Conservation (phyloP, 2,329 filamentous ascomycete genomes). For the Metarhizium anisopliae region DNA sequence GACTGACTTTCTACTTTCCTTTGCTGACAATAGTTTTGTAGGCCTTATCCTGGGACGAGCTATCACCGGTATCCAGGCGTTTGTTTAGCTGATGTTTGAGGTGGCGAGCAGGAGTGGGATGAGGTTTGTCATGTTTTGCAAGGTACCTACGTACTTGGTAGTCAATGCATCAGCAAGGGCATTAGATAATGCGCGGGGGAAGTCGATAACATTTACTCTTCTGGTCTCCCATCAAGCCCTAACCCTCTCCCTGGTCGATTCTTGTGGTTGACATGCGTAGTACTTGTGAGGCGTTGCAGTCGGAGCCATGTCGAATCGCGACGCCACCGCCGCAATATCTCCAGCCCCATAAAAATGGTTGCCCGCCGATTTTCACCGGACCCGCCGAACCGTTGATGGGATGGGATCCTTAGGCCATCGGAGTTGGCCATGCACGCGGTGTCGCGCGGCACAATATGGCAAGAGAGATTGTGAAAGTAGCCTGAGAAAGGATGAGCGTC, state of each 20-base stretch:
- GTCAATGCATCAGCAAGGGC: neutral
- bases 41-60: conserved; percentile 60
- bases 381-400: neutral
- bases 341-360: too few relatives aligned
- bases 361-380: neutral
- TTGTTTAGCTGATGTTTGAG: conserved; percentile 40
- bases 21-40: conserved; percentile 24
- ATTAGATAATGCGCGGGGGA: neutral
- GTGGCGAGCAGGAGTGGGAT: neutral
- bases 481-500: neutral
- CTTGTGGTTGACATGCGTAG: too few relatives aligned
- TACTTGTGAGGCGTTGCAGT: too few relatives aligned
- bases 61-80: conserved; percentile 70
- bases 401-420: too few relatives aligned
- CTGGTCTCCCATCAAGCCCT: neutral
- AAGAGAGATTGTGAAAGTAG: neutral
- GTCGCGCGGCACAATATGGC: neutral
- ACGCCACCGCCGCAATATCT: too few relatives aligned
- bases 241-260: neutral
- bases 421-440: too few relatives aligned
- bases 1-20: neutral
- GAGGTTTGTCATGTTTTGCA: neutral
- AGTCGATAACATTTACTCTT: too few relatives aligned
- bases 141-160: neutral
- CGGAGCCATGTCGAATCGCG: too few relatives aligned